These are phyloP conservation scores for Backusella mclennaniae DNA, from an alignment of 192 early-diverging fungal genomes.

Conservation along the genomic window DNA sequence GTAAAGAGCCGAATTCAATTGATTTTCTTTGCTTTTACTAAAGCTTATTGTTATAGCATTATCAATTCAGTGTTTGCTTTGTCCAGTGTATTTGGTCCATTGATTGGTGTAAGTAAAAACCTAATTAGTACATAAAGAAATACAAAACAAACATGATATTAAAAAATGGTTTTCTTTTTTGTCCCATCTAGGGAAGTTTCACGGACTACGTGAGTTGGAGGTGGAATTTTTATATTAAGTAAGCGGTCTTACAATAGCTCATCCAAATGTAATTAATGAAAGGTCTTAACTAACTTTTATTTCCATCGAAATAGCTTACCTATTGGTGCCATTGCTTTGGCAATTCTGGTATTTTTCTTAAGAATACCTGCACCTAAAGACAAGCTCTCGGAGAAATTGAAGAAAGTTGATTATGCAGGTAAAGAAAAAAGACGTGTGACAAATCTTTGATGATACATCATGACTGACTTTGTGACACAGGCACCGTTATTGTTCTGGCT, in stretches of 20 bases:
- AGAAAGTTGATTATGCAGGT: conserved; percentile 63
- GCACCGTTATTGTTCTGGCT: conserved; percentile 40
- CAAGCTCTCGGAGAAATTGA: conserved; percentile 47
- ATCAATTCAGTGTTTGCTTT: conserved; percentile 40
- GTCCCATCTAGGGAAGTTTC: conserved; percentile 19
- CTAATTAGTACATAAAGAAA: not conserved
- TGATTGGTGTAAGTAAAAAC: conserved; percentile 34
- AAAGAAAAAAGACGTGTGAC: not conserved
- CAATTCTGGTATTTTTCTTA: conserved; percentile 38
- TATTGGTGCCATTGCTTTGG: conserved; percentile 40
- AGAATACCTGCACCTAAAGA: conserved; percentile 29
- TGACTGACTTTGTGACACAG: conserved; percentile 10
- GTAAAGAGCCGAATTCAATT: conserved; percentile 15
- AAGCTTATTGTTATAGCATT: conserved; percentile 4
- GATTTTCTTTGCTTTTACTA: not conserved
- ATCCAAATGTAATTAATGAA: not conserved
- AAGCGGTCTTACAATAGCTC: not conserved
- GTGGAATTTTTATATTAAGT: conserved; percentile 46
- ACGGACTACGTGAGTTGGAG: conserved; percentile 38
- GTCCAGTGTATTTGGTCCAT: conserved; percentile 34
- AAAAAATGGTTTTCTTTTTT: not conserved
- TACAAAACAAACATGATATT: not conserved
- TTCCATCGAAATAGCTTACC: conserved; percentile 24
- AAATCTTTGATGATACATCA: not conserved
- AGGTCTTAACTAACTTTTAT: not conserved